These are phyloP conservation scores for Annulohypoxylon nitens DNA, from an alignment of 495 filamentous ascomycete species.

Conservation along the genomic window DNA sequence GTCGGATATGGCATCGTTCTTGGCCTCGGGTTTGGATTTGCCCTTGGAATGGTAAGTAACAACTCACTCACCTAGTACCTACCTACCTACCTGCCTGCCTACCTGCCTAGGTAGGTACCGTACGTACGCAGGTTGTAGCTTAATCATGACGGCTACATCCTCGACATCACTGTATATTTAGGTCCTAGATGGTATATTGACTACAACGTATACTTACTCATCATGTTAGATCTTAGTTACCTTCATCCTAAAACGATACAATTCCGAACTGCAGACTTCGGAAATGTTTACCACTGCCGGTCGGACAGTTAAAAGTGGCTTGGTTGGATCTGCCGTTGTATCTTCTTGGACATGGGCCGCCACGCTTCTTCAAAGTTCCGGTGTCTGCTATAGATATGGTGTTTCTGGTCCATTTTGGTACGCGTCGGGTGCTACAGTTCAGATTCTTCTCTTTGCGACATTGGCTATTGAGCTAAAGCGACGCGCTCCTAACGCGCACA, in stretches of 20 bases:
- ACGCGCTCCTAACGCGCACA: constrained; percentile 87
- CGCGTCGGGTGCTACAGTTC: constrained; percentile 73
- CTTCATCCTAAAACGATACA: constrained; percentile 85
- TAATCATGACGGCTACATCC: neutral
- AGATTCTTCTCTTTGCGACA: constrained; percentile 91
- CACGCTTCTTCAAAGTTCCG: constrained; percentile 84
- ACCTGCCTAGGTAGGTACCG: too few species aligned
- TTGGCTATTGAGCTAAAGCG: constrained; percentile 94
- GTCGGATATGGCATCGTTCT: constrained; percentile 89
- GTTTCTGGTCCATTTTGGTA: constrained; percentile 97
- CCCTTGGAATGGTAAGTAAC: constrained; percentile 77
- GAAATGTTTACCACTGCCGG: constrained; percentile 98
- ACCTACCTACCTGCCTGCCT: too few species aligned
- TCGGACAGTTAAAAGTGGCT: constrained; percentile 90
- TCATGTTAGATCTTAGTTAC: constrained; percentile 71
- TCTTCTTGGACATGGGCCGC: constrained; percentile 96
- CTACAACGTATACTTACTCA: constrained; percentile 23
- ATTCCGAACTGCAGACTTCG: constrained; percentile 93
- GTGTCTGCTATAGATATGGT: constrained; percentile 92
- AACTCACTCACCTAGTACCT: neutral
- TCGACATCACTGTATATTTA: neutral
- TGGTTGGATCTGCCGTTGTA: constrained; percentile 96
- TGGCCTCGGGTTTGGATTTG: constrained; percentile 80
- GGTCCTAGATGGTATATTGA: neutral
- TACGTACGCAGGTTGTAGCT: neutral